A percentile compares a stretch with the other conserved stretches of the same genome.
These are phyloP conservation scores for Stemphylium vesicarium DNA, from an alignment of 2,329 filamentous ascomycete genomes.

Conservation along the genomic window DNA sequence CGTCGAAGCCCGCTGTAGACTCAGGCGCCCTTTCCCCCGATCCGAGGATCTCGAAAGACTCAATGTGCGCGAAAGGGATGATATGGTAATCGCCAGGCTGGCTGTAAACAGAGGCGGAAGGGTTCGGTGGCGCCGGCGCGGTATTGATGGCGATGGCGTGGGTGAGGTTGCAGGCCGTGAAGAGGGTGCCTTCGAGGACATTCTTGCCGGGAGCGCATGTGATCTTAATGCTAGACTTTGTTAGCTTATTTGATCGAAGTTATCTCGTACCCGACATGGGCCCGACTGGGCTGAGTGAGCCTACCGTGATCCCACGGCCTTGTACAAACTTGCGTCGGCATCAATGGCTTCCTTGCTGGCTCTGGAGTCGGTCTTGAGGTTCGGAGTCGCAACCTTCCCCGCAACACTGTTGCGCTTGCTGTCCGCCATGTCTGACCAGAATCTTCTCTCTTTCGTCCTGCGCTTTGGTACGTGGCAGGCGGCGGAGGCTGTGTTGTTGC, in stretches of 20 bases:
- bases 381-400: slow-evolving; percentile 60
- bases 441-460: slow-evolving; percentile 55
- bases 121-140: slow-evolving; percentile 52
- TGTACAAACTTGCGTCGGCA: slow-evolving; percentile 62
- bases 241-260: slow-evolving; percentile 15
- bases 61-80: slow-evolving; percentile 65
- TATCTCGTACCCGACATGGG: neutral
- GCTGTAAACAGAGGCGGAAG: slow-evolving; percentile 48
- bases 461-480: slow-evolving; percentile 47
- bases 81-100: slow-evolving; percentile 64
- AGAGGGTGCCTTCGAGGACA: slow-evolving; percentile 66
- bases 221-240: slow-evolving; percentile 60
- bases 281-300: slow-evolving; percentile 21
- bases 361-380: slow-evolving; percentile 51
- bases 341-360: slow-evolving; percentile 55
- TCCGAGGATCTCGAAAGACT: slow-evolving; percentile 61
- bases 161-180: slow-evolving; percentile 66
- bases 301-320: slow-evolving; percentile 68
- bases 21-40: slow-evolving; percentile 43
- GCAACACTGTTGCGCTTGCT: slow-evolving; percentile 63
- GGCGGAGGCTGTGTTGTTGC: slow-evolving; percentile 10
- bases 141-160: slow-evolving; percentile 68
- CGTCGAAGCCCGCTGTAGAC: slow-evolving; percentile 53
- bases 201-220: slow-evolving; percentile 60
- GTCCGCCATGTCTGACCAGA: slow-evolving; percentile 59